Conservation (phyloP, 176 grass and related monocot species). For the Phoenix dactylifera region DNA sequence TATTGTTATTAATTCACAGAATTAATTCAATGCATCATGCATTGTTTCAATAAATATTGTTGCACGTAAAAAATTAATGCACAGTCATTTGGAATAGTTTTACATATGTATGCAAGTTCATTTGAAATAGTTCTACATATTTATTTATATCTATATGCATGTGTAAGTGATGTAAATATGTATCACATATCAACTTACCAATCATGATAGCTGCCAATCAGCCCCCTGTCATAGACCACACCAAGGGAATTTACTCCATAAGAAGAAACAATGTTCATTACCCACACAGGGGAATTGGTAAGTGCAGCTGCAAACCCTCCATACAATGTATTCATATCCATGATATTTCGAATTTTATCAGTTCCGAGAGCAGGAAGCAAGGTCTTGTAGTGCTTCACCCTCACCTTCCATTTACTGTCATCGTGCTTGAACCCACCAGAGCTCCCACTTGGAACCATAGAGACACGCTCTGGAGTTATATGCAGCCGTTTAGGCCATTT, state of each 20-base stretch:
- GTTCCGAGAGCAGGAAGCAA: constrained; percentile 55
- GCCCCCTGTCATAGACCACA: constrained; percentile 75
- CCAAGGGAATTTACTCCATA: constrained; percentile 68
- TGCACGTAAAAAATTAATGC: no score
- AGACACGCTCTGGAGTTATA: constrained; percentile 51
- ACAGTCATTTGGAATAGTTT: no score
- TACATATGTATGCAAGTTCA: no score
- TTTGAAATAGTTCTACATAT: no score
- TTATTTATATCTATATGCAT: no score
- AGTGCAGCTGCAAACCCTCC: constrained; percentile 53
- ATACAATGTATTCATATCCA: constrained; percentile 90
- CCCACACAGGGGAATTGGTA: constrained; percentile 79
- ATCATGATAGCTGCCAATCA: constrained; percentile 81
- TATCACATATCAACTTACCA: constrained; percentile 31
- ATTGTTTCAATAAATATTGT: no score
- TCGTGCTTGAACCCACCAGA: constrained; percentile 62
- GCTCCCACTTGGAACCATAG: constrained; percentile 50
- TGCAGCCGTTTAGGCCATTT: constrained; percentile 76
- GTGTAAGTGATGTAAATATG: no score
- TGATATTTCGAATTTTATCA: constrained; percentile 76
- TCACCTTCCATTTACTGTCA: constrained; percentile 57
- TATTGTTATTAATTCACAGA: no score
- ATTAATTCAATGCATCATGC: no score
- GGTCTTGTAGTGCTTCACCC: constrained; percentile 55
- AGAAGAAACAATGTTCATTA: constrained; percentile 93